Evolutionary conservation across 2,329 filamentous ascomycete species (phyloP).

Genomic region (Cercospora sojina): DNA sequence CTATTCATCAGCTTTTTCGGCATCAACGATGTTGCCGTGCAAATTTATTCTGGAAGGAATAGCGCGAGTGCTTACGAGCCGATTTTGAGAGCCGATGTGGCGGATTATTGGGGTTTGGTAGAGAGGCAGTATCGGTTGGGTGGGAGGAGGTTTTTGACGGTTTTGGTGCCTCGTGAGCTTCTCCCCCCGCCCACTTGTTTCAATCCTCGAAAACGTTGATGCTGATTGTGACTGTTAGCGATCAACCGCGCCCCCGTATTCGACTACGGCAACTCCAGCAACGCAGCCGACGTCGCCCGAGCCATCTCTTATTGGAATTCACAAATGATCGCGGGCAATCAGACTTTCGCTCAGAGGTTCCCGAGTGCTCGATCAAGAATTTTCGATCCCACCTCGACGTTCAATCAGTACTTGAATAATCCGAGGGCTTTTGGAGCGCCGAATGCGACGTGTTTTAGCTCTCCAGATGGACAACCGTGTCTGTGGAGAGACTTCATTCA

Average conservation of each 20-base stretch:
- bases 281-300: not conserved
- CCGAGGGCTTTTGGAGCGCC: constrained; percentile 14
- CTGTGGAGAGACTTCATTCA: constrained; percentile 19
- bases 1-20: constrained; percentile 18
- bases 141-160: constrained; percentile 3
- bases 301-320: not conserved
- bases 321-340: not conserved
- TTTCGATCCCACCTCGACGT: not conserved
- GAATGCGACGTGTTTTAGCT: constrained; percentile 16
- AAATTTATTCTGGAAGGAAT: not conserved
- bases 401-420: constrained; percentile 7
- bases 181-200: not conserved
- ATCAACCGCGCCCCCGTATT: constrained; percentile 2
- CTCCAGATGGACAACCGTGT: constrained; percentile 17
- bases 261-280: not conserved
- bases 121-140: constrained; percentile 2
- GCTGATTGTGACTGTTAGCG: not conserved
- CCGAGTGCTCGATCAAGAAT: not conserved
- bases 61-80: not conserved
- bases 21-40: constrained; percentile 17
- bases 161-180: not conserved
- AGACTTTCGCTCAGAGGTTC: not conserved
- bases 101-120: not conserved
- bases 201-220: not conserved
- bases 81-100: not conserved